phyloP scores from a whole-genome alignment of 371 early-diverging fungal genomes.

The Parasitella parasitica region DNA sequence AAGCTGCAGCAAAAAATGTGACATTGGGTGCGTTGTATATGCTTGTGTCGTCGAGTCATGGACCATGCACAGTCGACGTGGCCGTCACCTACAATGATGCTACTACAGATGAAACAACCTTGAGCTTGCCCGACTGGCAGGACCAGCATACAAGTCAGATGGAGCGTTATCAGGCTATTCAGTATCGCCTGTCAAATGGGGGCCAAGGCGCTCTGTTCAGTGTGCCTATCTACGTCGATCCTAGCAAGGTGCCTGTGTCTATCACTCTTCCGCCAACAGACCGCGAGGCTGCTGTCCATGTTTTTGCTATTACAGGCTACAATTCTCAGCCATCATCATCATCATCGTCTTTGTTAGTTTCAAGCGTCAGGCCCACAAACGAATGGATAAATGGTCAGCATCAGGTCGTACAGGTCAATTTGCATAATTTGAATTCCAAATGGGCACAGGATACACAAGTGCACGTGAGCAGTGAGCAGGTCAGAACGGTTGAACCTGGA shows the following conservation, averaged over 20 bases:
- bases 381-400: conserved; percentile 3
- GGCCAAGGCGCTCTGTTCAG: conserved; percentile 8
- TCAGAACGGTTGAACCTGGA: not conserved
- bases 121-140: conserved; percentile 29
- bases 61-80: conserved; percentile 3
- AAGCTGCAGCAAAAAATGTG: conserved; percentile 1
- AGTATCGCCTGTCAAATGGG: not conserved
- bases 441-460: conserved; percentile 6
- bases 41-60: conserved; percentile 21
- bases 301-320: conserved; percentile 6
- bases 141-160: conserved; percentile 5
- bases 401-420: conserved; percentile 13
- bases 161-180: conserved; percentile 8
- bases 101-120: not conserved
- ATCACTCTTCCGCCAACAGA: not conserved
- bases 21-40: conserved; percentile 20
- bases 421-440: conserved; percentile 14
- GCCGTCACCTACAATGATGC: conserved; percentile 8
- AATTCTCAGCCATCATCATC: no score
- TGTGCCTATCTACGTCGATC: conserved; percentile 13
- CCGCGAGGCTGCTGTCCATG: conserved; percentile 6
- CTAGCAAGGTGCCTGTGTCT: not conserved
- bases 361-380: not conserved
- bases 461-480: not conserved
- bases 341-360: not conserved